Evolutionary conservation across 1,284 basidiomycete genomes (phyloP), one percentile per base, ranked within the genome.

Genomic region (Ceratobasidium sp.): DNA sequence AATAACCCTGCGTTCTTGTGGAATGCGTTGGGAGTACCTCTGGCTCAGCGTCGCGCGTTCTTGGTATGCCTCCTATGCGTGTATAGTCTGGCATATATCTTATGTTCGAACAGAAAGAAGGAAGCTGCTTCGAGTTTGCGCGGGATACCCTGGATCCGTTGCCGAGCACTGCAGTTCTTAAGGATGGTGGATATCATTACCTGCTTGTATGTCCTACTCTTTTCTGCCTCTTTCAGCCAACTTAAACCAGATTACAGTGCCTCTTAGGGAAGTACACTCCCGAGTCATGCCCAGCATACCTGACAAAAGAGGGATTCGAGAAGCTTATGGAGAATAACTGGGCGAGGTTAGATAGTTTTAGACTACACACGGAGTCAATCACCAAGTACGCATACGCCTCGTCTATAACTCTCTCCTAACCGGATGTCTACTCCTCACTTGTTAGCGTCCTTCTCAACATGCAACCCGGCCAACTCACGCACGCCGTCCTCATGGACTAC

Each of bases 1-100:
- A 89, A 87, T 75, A 90, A 86, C 68, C 90, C 89, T 17, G 64
- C 15, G 82, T 88, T 95, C 83, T 90, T 92, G 78, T 95, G 94
- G 94, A 94, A 94, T 80, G 92, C 93, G 0, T 85, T 95, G 17
- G 93, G 93, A 42, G 92, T 95, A 1, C 93, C 93, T 1, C 85
- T 87, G 80, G 93, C 93, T 82, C 93, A 95, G 84, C 88, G 91
- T 81, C 86, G 88, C 80, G 91, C 90, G 85, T 87, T 94, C 82
- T 60, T 65, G 76, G 42, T 69, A 26, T 47, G 39, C 26, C 39
- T 49, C 20, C 35, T 28, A 28, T 20, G 56, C 58, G 13, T 49
- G n/a, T 28, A 33, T 26, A 20, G n/a, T 28, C 23, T 53, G 20
- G n/a, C 31, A 47, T 35, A 28, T 45, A 31, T 23, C 39, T 15